phyloP scores from a whole-genome alignment of 768 basidiomycete species.

The Suillus subalutaceus region DNA sequence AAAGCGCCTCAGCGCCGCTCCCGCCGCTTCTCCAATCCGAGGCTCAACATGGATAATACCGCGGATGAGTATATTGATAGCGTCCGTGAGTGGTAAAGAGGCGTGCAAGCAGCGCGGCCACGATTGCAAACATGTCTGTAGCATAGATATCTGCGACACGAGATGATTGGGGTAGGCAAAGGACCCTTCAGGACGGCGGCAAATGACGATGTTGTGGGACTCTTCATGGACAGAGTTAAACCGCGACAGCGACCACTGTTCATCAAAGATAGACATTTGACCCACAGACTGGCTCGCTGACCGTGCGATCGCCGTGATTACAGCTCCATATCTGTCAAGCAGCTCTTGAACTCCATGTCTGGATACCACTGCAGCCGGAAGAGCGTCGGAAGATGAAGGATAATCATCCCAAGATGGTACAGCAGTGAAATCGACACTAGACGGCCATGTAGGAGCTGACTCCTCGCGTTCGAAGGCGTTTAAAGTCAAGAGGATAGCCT shows the following conservation, averaged over 20 bases:
- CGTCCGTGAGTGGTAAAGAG: slow-evolving; percentile 54
- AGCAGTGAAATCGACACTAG: slow-evolving; percentile 64
- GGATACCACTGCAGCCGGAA: slow-evolving; percentile 55
- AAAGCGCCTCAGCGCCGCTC: slow-evolving; percentile 69
- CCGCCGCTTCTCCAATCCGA: slow-evolving; percentile 66
- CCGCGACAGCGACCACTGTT: slow-evolving; percentile 73
- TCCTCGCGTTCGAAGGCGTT: slow-evolving; percentile 74
- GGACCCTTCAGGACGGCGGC: slow-evolving; percentile 64
- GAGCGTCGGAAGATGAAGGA: slow-evolving; percentile 64
- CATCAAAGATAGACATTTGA: slow-evolving; percentile 81
- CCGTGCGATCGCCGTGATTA: slow-evolving; percentile 58
- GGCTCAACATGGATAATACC: slow-evolving; percentile 89
- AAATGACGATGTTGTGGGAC: slow-evolving; percentile 63
- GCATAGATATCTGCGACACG: slow-evolving; percentile 65
- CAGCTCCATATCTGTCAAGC: slow-evolving; percentile 62
- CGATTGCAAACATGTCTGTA: slow-evolving; percentile 78
- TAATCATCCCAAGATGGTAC: slow-evolving; percentile 63
- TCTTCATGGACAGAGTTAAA: slow-evolving; percentile 60
- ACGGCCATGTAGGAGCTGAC: slow-evolving; percentile 76
- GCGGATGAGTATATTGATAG: slow-evolving; percentile 77
- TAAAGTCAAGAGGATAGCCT: slow-evolving; percentile 76
- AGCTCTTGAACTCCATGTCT: slow-evolving; percentile 76
- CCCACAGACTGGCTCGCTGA: slow-evolving; percentile 68
- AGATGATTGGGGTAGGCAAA: slow-evolving; percentile 69
- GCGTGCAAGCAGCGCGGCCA: slow-evolving; percentile 82